These are phyloP conservation scores for Vitis amurensis DNA, from an alignment of 164 flowering plant genomes.

Conservation along the genomic window DNA sequence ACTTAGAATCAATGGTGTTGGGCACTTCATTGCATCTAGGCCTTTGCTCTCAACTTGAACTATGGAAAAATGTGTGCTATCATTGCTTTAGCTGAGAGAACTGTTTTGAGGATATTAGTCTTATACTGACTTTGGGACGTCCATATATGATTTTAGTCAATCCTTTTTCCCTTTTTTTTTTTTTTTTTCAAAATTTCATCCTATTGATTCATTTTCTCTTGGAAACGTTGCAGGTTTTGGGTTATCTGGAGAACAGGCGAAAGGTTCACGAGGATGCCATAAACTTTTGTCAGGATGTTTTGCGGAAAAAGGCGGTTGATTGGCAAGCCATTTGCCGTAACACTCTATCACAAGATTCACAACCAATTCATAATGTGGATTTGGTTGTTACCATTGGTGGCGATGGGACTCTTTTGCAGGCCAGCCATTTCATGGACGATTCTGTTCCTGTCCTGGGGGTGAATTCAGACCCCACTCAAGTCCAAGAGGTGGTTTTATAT, in stretches of 20 bases:
- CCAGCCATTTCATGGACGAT: constrained; percentile 88
- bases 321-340: constrained; percentile 63
- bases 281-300: constrained; percentile 65
- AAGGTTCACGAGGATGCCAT: constrained; percentile 75
- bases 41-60: too few species aligned
- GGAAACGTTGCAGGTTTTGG: constrained; percentile 44
- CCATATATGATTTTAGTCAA: too few species aligned
- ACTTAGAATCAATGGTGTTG: too few species aligned
- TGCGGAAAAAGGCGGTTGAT: constrained; percentile 55
- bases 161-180: too few species aligned
- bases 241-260: constrained; percentile 52
- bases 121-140: too few species aligned
- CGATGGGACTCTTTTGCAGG: constrained; percentile 92
- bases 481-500: constrained; percentile 57
- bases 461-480: constrained; percentile 90
- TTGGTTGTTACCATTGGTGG: constrained; percentile 89
- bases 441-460: constrained; percentile 87
- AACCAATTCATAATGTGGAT: constrained; percentile 71
- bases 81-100: too few species aligned
- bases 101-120: too few species aligned
- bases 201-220: constrained; percentile 3
- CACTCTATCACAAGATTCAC: constrained; percentile 22
- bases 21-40: too few species aligned
- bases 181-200: too few species aligned
- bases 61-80: too few species aligned